Base-by-base conservation (phyloP, 2,329 filamentous ascomycete species). In the Cladosporium sphaerospermum region DNA sequence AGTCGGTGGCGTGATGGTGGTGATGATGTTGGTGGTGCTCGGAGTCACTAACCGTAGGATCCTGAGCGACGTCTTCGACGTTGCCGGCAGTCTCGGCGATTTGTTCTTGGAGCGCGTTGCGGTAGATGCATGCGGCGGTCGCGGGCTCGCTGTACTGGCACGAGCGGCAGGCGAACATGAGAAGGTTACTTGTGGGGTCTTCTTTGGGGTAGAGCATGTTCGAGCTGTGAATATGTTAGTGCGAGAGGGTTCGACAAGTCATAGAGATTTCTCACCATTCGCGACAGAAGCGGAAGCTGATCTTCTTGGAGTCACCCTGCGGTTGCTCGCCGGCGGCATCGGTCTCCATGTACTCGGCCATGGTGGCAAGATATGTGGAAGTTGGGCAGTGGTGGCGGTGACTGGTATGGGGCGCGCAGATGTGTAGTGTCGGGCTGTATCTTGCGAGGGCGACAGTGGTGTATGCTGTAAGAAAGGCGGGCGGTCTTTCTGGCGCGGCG, bases 161-260 rank as follows among this genome's bases (percentile, higher is more conserved):
- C 54, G 91, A 96, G 64, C 92, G 88, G 78, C 93, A 99, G 59
- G 89, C 90, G 74, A 95, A 99, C 77, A 96, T 86, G 62, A 99
- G 84, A 65, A 84, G 85, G 75, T 88, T 88, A 57, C 83, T 84
- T 57, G 85, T 78, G 58, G 86, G 84, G 73, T 99, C 90, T 77
- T 99, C 95, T 74, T 95, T 93, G 47, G 93, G 93, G 68, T 97
- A 97, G 52, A 99, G 79, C 81, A 99, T 88, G 78, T 99, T 99
- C 64, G 91, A 96, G 76, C 85, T 88, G 62, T 36, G 40, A 28
- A 34, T 39, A 23, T 41, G 55, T 57, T 40, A 49, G 53, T 45
- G 28, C 6, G 16, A 58, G 54, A 23, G 39, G 10, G 52, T 36
- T 36, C 48, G 5, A 36, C 34, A n/a, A 9, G 18, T 18, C 28